Percentiles rank a stretch among this genome's conserved stretches.
Evolutionary conservation across 768 basidiomycete genomes (phyloP).

Genomic region (Asterophora lycoperdoides): DNA sequence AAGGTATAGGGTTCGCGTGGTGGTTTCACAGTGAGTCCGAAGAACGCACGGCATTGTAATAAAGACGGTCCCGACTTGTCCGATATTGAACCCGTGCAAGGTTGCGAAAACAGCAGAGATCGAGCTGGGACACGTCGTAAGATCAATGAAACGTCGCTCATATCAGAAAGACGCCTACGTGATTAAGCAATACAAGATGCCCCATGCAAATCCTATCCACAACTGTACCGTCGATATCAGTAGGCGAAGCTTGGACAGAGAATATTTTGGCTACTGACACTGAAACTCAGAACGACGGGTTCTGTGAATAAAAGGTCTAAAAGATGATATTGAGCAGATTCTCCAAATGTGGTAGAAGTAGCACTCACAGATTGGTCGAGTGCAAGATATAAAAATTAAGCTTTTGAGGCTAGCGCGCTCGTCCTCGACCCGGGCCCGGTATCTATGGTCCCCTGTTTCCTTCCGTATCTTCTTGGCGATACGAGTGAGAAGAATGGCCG

Average conservation of each 20-base stretch:
- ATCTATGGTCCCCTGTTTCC: constrained; percentile 58
- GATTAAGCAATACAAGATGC: constrained; percentile 64
- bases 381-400: constrained; percentile 66
- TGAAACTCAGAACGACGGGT: constrained; percentile 69
- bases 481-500: constrained; percentile 62
- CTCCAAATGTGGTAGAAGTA: not conserved
- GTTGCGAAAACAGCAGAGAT: constrained; percentile 50
- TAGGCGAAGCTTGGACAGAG: constrained; percentile 22
- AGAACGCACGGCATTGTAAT: constrained; percentile 44
- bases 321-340: not conserved
- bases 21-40: not conserved
- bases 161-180: constrained; percentile 34
- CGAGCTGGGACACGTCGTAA: constrained; percentile 33
- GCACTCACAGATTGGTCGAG: constrained; percentile 63
- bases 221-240: constrained; percentile 32
- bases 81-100: constrained; percentile 57
- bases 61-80: constrained; percentile 58
- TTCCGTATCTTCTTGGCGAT: constrained; percentile 62
- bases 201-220: constrained; percentile 78
- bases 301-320: constrained; percentile 67
- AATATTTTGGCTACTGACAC: constrained; percentile 44
- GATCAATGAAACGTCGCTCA: not conserved
- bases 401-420: constrained; percentile 52
- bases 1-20: not conserved
- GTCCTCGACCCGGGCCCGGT: constrained; percentile 60